Evolutionary conservation across 78 protist genomes (phyloP), one percentile per base, ranked within the genome.

Genomic region (Anaeramoeba flamelloides): DNA sequence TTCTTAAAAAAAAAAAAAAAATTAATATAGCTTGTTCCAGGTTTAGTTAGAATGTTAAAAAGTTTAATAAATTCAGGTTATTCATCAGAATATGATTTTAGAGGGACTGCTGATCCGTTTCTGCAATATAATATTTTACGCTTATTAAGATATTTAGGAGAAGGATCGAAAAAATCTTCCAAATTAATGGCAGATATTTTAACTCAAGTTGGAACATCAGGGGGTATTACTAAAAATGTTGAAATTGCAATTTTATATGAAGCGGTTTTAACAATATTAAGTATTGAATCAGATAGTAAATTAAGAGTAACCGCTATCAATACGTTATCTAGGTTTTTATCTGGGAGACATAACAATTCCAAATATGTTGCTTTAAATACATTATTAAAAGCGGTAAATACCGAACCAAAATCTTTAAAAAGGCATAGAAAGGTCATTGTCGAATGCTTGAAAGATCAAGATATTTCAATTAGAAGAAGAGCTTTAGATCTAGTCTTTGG

Each of bases 71-170:
- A 79, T 30, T 53, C 92, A 8, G 90, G 94, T 26, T 90, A 82
- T 77, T 82, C 87, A 32, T 87, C 95, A 30, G 99, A 96, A 37
- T 89, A 94, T 86, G 98, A 95, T 77, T 89, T 96, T n/a, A 36
- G 41, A 2, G 99, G 99, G 31, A 81, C 95, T 53, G 87, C 94
- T 1, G 98, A 96, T 76, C 99, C 99, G 34, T 96, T 94, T 88
- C 86, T 96, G 30, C 99, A 96, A 81, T 91, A 92, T 69, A 85
- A 87, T 76, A 40, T 95, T 36, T 80, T 96, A 39, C 89, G 82
- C 36, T 78, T 92, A 69, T 81, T 96, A 30, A 87, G 95, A 37
- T 38, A 89, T 22, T 84, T 95, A 0, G 97, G 96, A 34, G 0
- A 17, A 33, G 85, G 80, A 76, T 87, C 86, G 81, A 37, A 86